Conservation (phyloP, 208 protist species). For the Acanthamoeba rhysodes region DNA sequence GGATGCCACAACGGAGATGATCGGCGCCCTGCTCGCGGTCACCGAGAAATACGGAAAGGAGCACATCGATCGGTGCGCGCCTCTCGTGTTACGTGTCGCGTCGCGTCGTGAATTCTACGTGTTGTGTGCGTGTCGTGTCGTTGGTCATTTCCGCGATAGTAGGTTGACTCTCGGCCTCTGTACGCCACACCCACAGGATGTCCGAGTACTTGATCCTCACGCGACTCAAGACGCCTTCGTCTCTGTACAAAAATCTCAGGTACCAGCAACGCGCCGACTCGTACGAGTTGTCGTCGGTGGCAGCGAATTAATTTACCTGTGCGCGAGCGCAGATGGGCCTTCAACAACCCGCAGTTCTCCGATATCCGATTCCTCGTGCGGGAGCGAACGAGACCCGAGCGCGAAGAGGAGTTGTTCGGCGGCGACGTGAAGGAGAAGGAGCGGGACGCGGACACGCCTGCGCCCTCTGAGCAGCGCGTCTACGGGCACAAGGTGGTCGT, state of each 20-base stretch:
- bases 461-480: not conserved
- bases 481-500: conserved; percentile 72
- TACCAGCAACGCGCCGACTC: not conserved
- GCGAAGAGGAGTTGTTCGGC: not conserved
- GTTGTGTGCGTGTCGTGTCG: not conserved
- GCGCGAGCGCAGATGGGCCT: conserved; percentile 40
- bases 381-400: not conserved
- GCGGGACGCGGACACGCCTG: not conserved
- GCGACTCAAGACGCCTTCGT: conserved; percentile 65
- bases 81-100: not conserved
- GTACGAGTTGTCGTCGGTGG: no score
- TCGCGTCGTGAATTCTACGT: no score
- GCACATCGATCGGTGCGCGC: conserved; percentile 12
- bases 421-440: not conserved
- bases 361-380: conserved; percentile 61
- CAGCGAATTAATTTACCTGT: no score
- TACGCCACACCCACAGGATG: not conserved
- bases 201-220: conserved; percentile 73
- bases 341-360: conserved; percentile 65
- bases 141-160: no score
- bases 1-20: conserved; percentile 73
- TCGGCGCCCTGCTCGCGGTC: conserved; percentile 43
- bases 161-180: no score
- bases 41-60: conserved; percentile 52
- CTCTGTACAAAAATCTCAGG: conserved; percentile 66